Evolutionary conservation across 495 filamentous ascomycete genomes (phyloP).

Genomic region (Lepidopterella palustris): DNA sequence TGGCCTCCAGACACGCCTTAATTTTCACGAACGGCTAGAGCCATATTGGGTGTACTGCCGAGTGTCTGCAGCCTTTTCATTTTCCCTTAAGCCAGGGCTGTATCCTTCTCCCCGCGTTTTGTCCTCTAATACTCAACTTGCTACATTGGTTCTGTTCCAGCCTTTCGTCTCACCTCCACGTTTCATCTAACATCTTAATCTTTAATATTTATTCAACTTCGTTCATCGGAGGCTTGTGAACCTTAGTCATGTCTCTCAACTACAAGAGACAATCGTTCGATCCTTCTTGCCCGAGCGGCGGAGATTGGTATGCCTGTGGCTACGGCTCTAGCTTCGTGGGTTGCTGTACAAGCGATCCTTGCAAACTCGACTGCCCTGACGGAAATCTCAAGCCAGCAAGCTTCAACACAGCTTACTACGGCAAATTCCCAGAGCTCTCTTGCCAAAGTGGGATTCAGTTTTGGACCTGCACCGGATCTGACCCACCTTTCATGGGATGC

Average conservation of each 20-base stretch:
- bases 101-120: too few relatives aligned
- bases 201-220: background rate
- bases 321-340: background rate
- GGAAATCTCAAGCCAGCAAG: background rate
- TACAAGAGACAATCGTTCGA: background rate
- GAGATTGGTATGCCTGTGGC: background rate
- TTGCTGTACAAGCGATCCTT: background rate
- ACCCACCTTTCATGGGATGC: background rate
- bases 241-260: background rate
- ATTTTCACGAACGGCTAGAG: too few relatives aligned
- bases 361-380: background rate
- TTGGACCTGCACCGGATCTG: background rate
- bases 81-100: too few relatives aligned
- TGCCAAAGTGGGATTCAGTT: background rate
- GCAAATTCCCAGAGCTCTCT: background rate
- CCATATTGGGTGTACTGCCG: too few relatives aligned
- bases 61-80: too few relatives aligned
- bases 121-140: too few relatives aligned
- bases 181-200: background rate
- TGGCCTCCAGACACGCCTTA: too few relatives aligned
- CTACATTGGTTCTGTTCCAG: too few relatives aligned
- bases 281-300: background rate
- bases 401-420: background rate
- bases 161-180: too few relatives aligned
- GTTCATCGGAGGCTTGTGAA: background rate